Base-by-base conservation (phyloP, 2,329 filamentous ascomycete species). In the Cercospora canescens region DNA sequence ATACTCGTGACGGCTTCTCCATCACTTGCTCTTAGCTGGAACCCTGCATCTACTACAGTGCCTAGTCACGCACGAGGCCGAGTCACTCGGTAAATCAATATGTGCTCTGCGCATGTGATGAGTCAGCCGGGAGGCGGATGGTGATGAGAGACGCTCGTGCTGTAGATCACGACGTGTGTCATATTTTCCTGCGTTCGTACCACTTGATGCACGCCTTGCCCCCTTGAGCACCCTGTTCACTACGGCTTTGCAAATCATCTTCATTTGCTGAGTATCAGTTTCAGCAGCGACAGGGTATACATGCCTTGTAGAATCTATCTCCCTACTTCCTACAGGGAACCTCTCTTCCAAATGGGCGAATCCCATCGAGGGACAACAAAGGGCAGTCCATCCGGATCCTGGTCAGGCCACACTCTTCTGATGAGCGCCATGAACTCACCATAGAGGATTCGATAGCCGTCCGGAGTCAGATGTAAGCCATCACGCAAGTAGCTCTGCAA, bases 401-500 rank as follows among this genome's bases (percentile, higher is more conserved):
- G 80, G 61, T 88, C 86, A 1, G 88, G 86, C 79, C 84, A 86
- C 30, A 80, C 77, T 55, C 78, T 70, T 52, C 75, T 73, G 67
- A 90, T 85, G 9, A 83, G 71, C 59, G 82, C 80, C 76, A 85
- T 82, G 37, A 88, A 69, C 69, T 85, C 83, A 6, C 83, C 77
- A 68, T 81, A 88, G 37, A 89, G 77, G 18, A 89, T 75, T 34
- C 82, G 76, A 71, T 89, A 89, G 4, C 85, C 88, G 30, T 78
- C 77, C 0, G 84, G 79, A 28, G 81, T 84, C 68, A 90, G 82
- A 76, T 90, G 88, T 55, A 90, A 77, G 6, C 87, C 88, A 77
- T 89, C 87, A 59, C 81, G 80, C 68, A 89, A 79, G 61, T 88
- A 77, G 26, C 79, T 77, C 26, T 79, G 79, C 52, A 89, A 75